phyloP scores from a whole-genome alignment of 257 asterid species.

The Solanum ossicruentum region DNA sequence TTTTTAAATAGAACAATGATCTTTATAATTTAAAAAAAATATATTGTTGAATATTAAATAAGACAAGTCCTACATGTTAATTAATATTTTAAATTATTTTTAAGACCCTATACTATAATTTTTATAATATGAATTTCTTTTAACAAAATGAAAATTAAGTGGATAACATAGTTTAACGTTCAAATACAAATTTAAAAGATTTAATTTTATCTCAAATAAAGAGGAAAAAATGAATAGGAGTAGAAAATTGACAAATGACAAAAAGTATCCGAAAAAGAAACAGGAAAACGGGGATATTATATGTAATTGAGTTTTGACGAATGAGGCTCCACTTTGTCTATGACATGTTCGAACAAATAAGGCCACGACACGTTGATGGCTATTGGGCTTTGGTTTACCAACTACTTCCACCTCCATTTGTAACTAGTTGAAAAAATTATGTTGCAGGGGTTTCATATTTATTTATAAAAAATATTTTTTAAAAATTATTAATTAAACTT shows the following conservation, averaged over 20 bases:
- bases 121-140: background rate
- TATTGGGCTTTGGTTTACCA: background rate
- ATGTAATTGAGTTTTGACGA: background rate
- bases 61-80: background rate
- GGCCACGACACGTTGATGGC: background rate
- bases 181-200: background rate
- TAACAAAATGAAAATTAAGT: background rate
- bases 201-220: background rate
- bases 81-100: background rate
- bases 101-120: background rate
- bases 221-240: background rate
- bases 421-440: too few relatives aligned
- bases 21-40: background rate
- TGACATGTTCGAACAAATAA: background rate
- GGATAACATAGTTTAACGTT: background rate
- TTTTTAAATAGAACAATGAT: background rate
- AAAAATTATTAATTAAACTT: too few relatives aligned
- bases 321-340: background rate
- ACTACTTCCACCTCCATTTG: background rate
- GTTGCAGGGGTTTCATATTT: too few relatives aligned
- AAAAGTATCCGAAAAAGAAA: background rate
- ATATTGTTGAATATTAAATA: background rate
- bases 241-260: background rate
- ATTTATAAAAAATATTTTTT: too few relatives aligned
- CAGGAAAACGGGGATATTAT: background rate